Evolutionary conservation across 192 early-diverging fungal genomes (phyloP), one percentile per base, ranked within the genome.

Genomic region (Coemansia sp.): DNA sequence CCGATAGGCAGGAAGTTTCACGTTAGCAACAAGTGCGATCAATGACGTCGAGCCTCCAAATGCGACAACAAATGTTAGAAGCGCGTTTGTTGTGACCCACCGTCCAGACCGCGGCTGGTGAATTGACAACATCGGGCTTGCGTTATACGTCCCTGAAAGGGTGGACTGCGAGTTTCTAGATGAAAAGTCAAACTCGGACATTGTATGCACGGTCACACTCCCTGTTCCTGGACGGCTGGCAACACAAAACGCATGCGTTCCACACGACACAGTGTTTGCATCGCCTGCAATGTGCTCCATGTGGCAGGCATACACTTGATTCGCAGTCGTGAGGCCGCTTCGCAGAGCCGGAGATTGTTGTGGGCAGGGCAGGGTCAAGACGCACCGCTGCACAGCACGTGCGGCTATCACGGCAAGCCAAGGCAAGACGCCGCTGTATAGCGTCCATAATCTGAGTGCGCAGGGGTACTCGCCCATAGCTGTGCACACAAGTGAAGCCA

Each of bases 401-500:
- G 53, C 68, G 13, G 68, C 43, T 14, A 79, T 53, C 0, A 48
- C 22, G 11, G 61, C 32, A 45, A 79, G 53, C 76, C 76, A 79
- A 25, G 58, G 46, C 38, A 71, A 41, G 14, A 79, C 63, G 29
- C 76, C 76, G 2, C 60, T 14, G 11, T 73, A 74, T 7, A 79
- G 17, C 8, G 50, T 25, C 76, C 76, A 79, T 17, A 79, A 56
- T 65, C 67, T 79, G 10, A 74, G 17, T 3, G 65, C 68, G 32
- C 76, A 79, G 3, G 76, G 62, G 9, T 73, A 71, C 8, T 61
- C 15, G 35, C 29, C 57, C 32, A 71, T 68, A 25, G 67, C 63
- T 0, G 68, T 53, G 34, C 62, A 64, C 19, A 38, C 63, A 41
- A 79, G 54, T n/a, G 71, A 35, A 20, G 69, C 48, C 1, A 55